These are phyloP conservation scores for Plasmodium gallinaceum DNA, from an alignment of 169 alveolate species.

Conservation along the genomic window DNA sequence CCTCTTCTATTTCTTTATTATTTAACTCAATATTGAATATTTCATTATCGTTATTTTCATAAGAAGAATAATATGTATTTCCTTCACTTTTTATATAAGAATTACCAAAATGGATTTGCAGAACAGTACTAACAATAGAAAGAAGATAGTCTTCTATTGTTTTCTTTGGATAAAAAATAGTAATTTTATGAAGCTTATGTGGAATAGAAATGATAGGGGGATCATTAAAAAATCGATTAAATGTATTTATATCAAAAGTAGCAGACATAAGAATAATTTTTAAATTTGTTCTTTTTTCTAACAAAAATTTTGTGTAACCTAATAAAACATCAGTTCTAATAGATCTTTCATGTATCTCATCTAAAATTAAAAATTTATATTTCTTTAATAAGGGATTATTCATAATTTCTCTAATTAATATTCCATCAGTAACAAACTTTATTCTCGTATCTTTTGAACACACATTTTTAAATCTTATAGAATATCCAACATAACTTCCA, in stretches of 20 bases:
- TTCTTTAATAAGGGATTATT: constrained; percentile 86
- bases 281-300: constrained; percentile 86
- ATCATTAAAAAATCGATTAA: constrained; percentile 86
- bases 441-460: constrained; percentile 90
- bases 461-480: constrained; percentile 93
- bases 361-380: constrained; percentile 92
- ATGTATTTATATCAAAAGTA: constrained; percentile 90
- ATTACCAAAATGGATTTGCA: constrained; percentile 85
- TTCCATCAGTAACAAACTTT: constrained; percentile 95
- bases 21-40: not conserved
- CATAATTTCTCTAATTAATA: constrained; percentile 94
- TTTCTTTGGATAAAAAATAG: constrained; percentile 84
- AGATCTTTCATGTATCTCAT: constrained; percentile 97
- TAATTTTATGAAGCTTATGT: constrained; percentile 73
- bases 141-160: constrained; percentile 90
- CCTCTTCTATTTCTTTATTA: not conserved
- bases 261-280: constrained; percentile 96
- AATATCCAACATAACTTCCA: constrained; percentile 93
- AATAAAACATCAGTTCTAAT: constrained; percentile 93
- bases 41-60: not conserved
- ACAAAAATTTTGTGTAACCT: constrained; percentile 89
- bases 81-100: constrained; percentile 48
- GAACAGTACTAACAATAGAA: constrained; percentile 81
- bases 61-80: not conserved
- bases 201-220: constrained; percentile 69